These are phyloP conservation scores for Karstenula rhodostoma DNA, from an alignment of 2,329 filamentous ascomycete species.

Conservation along the genomic window DNA sequence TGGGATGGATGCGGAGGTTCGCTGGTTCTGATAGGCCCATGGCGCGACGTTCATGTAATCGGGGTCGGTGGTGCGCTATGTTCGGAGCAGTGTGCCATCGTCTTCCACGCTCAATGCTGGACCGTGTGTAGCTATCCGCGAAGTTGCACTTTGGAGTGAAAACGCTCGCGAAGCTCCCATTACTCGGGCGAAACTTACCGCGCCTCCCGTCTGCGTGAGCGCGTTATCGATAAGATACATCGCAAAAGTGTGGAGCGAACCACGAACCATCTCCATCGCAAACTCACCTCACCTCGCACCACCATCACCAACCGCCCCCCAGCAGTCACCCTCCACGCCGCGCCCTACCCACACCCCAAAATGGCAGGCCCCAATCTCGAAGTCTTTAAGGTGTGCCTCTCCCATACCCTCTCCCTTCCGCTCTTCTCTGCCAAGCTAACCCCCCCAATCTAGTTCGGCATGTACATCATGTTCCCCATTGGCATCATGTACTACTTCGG, in stretches of 20 bases:
- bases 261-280: slow-evolving; percentile 31
- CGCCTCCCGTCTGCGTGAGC: not conserved
- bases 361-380: slow-evolving; percentile 91
- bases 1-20: slow-evolving; percentile 25
- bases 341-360: slow-evolving; percentile 40
- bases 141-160: not conserved
- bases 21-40: slow-evolving; percentile 19
- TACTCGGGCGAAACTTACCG: not conserved
- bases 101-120: not conserved
- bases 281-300: slow-evolving; percentile 15
- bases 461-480: slow-evolving; percentile 99
- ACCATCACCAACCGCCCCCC: not conserved
- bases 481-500: slow-evolving; percentile 99
- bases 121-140: not conserved
- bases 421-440: slow-evolving; percentile 11
- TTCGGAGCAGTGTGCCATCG: not conserved
- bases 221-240: not conserved
- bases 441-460: slow-evolving; percentile 82
- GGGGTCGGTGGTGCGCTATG: not conserved
- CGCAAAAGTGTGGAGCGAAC: slow-evolving; percentile 17
- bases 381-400: slow-evolving; percentile 79
- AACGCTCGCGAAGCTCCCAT: no score
- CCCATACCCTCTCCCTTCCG: slow-evolving; percentile 13
- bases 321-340: not conserved
- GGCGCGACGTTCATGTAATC: slow-evolving; percentile 5